Base-by-base conservation (phyloP, 805 yeast species). In the Tetrapisispora fleetii region DNA sequence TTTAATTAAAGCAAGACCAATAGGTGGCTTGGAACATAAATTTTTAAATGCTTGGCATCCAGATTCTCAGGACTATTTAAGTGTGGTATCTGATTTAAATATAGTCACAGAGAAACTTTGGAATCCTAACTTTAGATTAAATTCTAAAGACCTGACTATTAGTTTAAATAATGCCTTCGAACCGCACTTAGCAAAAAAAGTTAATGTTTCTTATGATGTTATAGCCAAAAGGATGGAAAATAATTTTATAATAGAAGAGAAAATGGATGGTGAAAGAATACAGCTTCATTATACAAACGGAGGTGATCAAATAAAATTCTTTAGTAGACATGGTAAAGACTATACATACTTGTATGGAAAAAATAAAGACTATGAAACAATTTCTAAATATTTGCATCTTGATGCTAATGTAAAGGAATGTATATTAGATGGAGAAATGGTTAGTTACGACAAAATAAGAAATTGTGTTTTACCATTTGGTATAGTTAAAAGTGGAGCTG, bases 201-300 rank as follows among this genome's bases (percentile, higher is more conserved):
- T 80, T 1, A 68, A 69, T 30, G 65, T 69, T 3, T 67, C 76
- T 16, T 80, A 82, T 58, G 73, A 71, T 2, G 68, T 71, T 3
- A 64, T 84, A 19, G 76, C 80, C n/a, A 57, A 64, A 8, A 68
- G 64, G 22, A 68, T 85, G 59, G 21, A 63, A 42, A 24, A 64
- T 52, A 68, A 72, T 24, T 87, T 88, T 57, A 75, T 73, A 46
- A 78, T 91, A 10, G 98, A 91, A 59, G 97, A 91, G 62, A 91
- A 91, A 61, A 75, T 89, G 68, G 97, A 91, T 64, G 99, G 98
- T 2, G 97, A 91, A 63, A 68, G 99, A 54, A 79, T 87, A 56
- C 81, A 86, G 47, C 54, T 89, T 42, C 99, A 91, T 62, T 78
- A 80, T 68, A 63, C 70, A 40, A 67, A 77, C 9, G 60, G 60